A percentile compares a stretch with the other conserved stretches of the same genome.
Evolutionary conservation across 2,329 filamentous ascomycete genomes (phyloP).

Genomic region (Acrocalymma vagum): DNA sequence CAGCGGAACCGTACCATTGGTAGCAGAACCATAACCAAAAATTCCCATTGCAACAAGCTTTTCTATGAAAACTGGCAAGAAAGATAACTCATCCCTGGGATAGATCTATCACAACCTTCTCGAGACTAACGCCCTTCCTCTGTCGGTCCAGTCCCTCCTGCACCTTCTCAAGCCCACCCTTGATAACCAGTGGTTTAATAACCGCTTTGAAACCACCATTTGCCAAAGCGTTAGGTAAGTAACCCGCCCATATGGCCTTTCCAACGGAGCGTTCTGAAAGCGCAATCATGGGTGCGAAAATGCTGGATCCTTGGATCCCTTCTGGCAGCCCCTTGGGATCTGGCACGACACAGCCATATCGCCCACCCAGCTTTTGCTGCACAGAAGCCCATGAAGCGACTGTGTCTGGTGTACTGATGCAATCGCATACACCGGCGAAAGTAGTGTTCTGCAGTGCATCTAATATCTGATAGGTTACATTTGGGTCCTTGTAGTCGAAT

Average conservation of each 20-base stretch:
- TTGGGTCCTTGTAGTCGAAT: conserved; percentile 42
- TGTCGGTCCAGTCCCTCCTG: conserved; percentile 37
- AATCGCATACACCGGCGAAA: conserved; percentile 54
- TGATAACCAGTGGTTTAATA: conserved; percentile 38
- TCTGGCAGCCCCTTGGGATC: conserved; percentile 27
- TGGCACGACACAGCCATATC: conserved; percentile 36
- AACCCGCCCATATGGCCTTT: conserved; percentile 44
- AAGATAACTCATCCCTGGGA: no score
- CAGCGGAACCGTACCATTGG: no score
- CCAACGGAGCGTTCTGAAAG: conserved; percentile 34
- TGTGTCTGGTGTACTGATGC: conserved; percentile 35
- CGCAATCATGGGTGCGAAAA: conserved; percentile 32
- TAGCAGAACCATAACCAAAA: no score
- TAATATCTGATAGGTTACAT: conserved; percentile 48
- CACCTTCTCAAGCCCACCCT: conserved; percentile 35
- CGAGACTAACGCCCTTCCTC: conserved; percentile 42
- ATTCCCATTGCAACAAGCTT: no score
- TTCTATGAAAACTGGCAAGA: no score
- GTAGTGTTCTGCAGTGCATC: conserved; percentile 50
- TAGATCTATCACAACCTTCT: conserved; percentile 45
- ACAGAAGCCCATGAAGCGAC: conserved; percentile 34
- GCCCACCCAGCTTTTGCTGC: conserved; percentile 37
- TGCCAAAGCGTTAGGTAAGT: conserved; percentile 40
- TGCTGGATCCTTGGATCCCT: conserved; percentile 31
- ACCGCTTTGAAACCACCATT: conserved; percentile 39